Percentiles rank a stretch among this genome's conserved stretches.
Evolutionary conservation across 2,329 filamentous ascomycete genomes (phyloP).

Genomic region (Myriosclerotinia duriaeana): DNA sequence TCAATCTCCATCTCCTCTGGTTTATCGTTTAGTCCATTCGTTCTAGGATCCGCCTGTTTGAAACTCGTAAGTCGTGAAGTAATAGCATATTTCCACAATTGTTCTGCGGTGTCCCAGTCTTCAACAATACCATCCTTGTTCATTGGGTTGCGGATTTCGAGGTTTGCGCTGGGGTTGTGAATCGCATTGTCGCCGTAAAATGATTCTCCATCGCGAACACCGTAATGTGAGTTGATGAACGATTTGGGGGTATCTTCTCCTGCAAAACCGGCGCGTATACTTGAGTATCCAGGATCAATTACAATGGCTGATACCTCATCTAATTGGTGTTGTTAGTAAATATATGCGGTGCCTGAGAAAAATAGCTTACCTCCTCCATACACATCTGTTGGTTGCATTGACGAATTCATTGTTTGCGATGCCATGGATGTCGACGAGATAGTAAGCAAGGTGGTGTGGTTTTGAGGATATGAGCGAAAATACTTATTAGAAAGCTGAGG

Average conservation of each 20-base stretch:
- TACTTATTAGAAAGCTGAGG: not conserved
- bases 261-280: constrained; percentile 90
- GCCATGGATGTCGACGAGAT: constrained; percentile 48
- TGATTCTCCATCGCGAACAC: constrained; percentile 54
- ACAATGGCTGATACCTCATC: constrained; percentile 98
- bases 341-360: constrained; percentile 5
- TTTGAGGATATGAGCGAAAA: not conserved
- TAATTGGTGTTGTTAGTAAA: constrained; percentile 43
- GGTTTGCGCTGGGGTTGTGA: constrained; percentile 68
- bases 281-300: constrained; percentile 90
- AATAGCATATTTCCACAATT: constrained; percentile 90
- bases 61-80: constrained; percentile 82
- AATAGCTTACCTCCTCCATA: constrained; percentile 58
- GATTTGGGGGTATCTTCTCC: constrained; percentile 97
- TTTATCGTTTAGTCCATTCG: constrained; percentile 77
- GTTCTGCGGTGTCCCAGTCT: constrained; percentile 90
- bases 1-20: constrained; percentile 46
- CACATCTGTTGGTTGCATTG: constrained; percentile 60
- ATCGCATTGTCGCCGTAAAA: constrained; percentile 91
- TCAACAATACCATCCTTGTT: constrained; percentile 84
- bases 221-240: constrained; percentile 88
- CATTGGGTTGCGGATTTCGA: constrained; percentile 92
- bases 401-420: constrained; percentile 56
- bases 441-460: not conserved
- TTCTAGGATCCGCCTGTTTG: constrained; percentile 65